Percentiles rank a stretch among this genome's conserved stretches.
These are phyloP conservation scores for Kingdonia uniflora DNA, from an alignment of 164 flowering plant genomes.

Conservation along the genomic window DNA sequence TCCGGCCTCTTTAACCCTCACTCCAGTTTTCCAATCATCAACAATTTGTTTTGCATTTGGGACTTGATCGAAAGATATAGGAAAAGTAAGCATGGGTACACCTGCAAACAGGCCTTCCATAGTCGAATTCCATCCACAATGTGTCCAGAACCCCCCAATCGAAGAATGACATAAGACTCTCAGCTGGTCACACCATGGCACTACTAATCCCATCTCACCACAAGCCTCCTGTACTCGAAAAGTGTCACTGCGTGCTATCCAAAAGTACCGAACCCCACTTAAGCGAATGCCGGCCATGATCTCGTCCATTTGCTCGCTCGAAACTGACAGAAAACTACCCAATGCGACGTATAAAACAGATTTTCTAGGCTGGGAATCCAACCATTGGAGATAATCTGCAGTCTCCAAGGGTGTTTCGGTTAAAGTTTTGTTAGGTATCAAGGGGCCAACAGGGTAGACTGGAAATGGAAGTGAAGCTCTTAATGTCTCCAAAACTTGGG, in stretches of 20 bases:
- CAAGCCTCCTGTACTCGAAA: slow-evolving; percentile 1
- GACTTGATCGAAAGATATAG: neutral
- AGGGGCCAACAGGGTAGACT: slow-evolving; percentile 1
- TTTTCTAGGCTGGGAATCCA: neutral
- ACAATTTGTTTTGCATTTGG: neutral
- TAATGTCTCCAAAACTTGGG: neutral
- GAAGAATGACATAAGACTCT: slow-evolving; percentile 1
- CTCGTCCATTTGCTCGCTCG: slow-evolving; percentile 3
- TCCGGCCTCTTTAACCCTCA: neutral
- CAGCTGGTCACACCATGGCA: slow-evolving; percentile 4
- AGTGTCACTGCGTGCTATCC: slow-evolving; percentile 3
- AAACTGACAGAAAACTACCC: slow-evolving; percentile 1
- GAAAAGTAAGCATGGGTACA: slow-evolving; percentile 3
- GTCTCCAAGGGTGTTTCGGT: neutral
- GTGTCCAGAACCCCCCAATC: slow-evolving; percentile 2
- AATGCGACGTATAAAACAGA: neutral
- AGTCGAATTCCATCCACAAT: slow-evolving; percentile 4
- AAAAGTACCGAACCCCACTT: neutral
- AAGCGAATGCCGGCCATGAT: neutral
- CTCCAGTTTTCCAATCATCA: slow-evolving; percentile 1
- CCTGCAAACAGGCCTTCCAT: neutral
- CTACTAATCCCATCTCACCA: neutral
- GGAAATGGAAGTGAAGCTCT: neutral
- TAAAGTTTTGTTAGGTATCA: neutral
- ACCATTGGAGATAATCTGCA: neutral